Conservation (phyloP, 148 eudicot species). For the Selenicereus undatus region DNA sequence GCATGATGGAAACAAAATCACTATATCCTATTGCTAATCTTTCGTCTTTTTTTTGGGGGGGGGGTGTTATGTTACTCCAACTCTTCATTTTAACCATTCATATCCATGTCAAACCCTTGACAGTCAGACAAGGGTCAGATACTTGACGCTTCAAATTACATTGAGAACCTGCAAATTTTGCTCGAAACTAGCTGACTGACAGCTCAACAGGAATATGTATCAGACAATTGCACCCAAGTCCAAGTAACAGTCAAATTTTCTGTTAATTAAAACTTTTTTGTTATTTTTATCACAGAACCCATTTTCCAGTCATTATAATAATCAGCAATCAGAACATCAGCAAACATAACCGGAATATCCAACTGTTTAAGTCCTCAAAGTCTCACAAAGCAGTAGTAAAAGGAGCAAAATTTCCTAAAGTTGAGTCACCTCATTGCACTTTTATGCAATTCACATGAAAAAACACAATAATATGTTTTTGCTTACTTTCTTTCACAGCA, state of each 20-base stretch:
- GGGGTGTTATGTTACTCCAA: too few relatives aligned
- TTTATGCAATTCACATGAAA: neutral
- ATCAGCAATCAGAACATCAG: neutral
- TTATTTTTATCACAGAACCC: neutral
- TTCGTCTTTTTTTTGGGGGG: neutral
- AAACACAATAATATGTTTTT: neutral
- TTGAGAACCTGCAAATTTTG: too few relatives aligned
- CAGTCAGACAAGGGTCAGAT: too few relatives aligned
- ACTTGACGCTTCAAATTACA: too few relatives aligned
- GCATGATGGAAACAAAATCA: neutral
- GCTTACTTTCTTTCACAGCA: neutral
- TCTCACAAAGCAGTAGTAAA: neutral
- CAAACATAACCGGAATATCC: neutral
- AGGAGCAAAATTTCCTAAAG: neutral
- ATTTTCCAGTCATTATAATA: neutral
- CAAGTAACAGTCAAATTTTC: too few relatives aligned
- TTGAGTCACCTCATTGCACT: neutral
- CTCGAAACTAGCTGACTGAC: too few relatives aligned
- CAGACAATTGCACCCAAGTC: too few relatives aligned
- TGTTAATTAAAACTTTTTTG: neutral
- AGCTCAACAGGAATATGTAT: too few relatives aligned
- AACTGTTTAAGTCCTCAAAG: neutral
- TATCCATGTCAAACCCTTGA: too few relatives aligned
- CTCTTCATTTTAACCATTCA: too few relatives aligned
- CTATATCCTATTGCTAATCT: neutral